Conservation (phyloP, 768 basidiomycete genomes). For the Tulasnella sp. region DNA sequence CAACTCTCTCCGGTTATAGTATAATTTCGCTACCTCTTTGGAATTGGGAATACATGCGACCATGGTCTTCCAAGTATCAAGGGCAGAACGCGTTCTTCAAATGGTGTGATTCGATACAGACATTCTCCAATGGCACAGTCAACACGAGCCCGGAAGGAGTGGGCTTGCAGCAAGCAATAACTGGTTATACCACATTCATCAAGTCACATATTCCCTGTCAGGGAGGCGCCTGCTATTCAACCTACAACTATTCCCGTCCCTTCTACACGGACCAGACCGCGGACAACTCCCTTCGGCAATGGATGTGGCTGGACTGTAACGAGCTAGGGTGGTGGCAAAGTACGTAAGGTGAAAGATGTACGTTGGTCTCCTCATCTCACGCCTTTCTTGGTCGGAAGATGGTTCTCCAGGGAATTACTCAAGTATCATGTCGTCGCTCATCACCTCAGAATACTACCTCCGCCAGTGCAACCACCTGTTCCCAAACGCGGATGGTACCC, state of each 20-base stretch:
- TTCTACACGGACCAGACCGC: conserved; percentile 4
- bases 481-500: neutral
- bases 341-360: neutral
- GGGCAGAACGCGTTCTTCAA: conserved; percentile 4
- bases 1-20: neutral
- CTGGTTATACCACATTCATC: neutral
- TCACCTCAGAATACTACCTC: conserved; percentile 1
- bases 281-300: neutral
- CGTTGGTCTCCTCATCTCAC: neutral
- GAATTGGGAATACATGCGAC: neutral
- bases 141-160: neutral
- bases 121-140: neutral
- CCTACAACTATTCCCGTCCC: neutral
- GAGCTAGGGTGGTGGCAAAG: conserved; percentile 2
- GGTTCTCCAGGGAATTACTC: conserved; percentile 7
- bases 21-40: neutral
- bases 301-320: conserved; percentile 7
- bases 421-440: conserved; percentile 1
- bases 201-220: neutral
- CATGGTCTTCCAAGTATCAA: neutral
- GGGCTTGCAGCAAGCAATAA: neutral
- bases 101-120: conserved; percentile 9
- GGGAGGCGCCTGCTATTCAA: conserved; percentile 5
- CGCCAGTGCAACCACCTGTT: conserved; percentile 10
- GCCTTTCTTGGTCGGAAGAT: neutral